Percentiles rank a stretch among this genome's conserved stretches.
Conservation (phyloP, 2,329 filamentous ascomycete species). For the Hawksworthiomyces lignivorus region DNA sequence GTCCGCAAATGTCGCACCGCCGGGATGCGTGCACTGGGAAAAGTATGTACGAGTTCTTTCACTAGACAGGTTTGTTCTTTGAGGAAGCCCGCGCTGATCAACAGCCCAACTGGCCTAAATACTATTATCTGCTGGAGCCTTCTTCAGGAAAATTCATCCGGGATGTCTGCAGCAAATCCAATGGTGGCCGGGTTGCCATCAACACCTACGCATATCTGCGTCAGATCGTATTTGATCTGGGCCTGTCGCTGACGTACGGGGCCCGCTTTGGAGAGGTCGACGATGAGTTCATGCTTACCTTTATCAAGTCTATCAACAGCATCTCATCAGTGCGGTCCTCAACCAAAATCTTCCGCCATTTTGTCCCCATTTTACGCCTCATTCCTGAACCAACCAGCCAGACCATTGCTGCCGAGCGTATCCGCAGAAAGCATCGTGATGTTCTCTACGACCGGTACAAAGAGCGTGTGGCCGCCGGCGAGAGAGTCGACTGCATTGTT, state of each 20-base stretch:
- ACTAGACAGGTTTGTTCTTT: too few relatives aligned
- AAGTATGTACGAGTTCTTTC: too few relatives aligned
- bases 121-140: constrained; percentile 4
- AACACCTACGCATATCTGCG: constrained; percentile 5
- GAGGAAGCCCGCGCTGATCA: too few relatives aligned
- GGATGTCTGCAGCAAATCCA: neutral
- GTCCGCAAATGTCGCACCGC: constrained; percentile 4
- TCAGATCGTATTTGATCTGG: constrained; percentile 3
- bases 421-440: constrained; percentile 1
- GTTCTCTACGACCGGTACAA: constrained; percentile 1
- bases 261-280: constrained; percentile 7
- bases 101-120: constrained; percentile 5
- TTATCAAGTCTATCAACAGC: constrained; percentile 5
- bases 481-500: constrained; percentile 5
- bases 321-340: constrained; percentile 6
- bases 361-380: constrained; percentile 2
- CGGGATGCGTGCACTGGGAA: constrained; percentile 4
- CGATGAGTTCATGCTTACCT: constrained; percentile 3
- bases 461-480: constrained; percentile 1
- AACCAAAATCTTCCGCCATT: constrained; percentile 4
- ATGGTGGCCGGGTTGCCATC: neutral
- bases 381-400: constrained; percentile 2
- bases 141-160: constrained; percentile 2
- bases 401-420: constrained; percentile 3
- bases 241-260: constrained; percentile 4